Conservation (phyloP, 768 basidiomycete species). For the Boletales sp. region DNA sequence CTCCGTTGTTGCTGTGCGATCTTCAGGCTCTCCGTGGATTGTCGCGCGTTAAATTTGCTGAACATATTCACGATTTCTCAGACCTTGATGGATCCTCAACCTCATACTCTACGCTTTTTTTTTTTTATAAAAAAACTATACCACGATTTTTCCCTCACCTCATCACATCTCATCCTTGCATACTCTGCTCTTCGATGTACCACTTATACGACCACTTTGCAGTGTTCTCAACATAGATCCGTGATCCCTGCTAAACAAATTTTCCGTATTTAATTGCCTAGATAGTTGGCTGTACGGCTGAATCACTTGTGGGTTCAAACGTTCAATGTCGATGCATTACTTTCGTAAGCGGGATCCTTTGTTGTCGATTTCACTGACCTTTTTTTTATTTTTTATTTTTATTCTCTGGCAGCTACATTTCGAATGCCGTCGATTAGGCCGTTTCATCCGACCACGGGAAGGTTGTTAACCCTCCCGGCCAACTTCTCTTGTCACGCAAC, state of each 20-base stretch:
- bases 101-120: conserved; percentile 25
- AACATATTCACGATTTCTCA: conserved; percentile 16
- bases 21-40: conserved; percentile 6
- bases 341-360: conserved; percentile 23
- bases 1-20: conserved; percentile 12
- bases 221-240: conserved; percentile 26
- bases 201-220: conserved; percentile 18
- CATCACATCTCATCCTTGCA: conserved; percentile 23
- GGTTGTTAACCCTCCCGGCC: not conserved
- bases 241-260: conserved; percentile 16
- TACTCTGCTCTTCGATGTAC: conserved; percentile 31
- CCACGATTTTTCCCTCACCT: conserved; percentile 17
- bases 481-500: not conserved
- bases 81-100: conserved; percentile 20
- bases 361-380: conserved; percentile 14
- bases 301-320: conserved; percentile 5
- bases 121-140: conserved; percentile 27
- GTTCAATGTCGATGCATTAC: conserved; percentile 5
- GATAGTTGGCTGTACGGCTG: conserved; percentile 20
- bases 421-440: not conserved
- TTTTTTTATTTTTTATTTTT: conserved; percentile 1
- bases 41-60: conserved; percentile 8
- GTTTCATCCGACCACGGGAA: not conserved
- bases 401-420: conserved; percentile 3
- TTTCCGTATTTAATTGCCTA: conserved; percentile 25